These are phyloP conservation scores for Teratosphaeria epicoccoides DNA, from an alignment of 2,329 filamentous ascomycete genomes.

Conservation along the genomic window DNA sequence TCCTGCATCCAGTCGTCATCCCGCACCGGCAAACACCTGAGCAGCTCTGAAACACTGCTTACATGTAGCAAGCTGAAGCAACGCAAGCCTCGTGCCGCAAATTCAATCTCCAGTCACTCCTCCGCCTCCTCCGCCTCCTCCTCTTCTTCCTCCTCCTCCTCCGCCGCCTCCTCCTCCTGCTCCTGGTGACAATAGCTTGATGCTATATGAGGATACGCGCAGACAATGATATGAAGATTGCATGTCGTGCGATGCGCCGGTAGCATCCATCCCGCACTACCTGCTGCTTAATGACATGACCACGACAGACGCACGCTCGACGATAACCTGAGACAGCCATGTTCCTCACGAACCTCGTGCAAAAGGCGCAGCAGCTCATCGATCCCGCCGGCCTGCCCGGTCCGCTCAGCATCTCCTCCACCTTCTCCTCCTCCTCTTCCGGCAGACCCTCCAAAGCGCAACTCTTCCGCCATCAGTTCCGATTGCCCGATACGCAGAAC, in stretches of 20 bases:
- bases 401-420: constrained; percentile 36
- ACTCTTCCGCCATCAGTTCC: constrained; percentile 92
- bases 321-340: constrained; percentile 27
- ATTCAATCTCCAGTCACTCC: too few species aligned
- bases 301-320: background rate
- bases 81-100: background rate
- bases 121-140: too few species aligned
- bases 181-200: too few species aligned
- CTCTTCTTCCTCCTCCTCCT: too few species aligned
- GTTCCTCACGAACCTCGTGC: constrained; percentile 72
- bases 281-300: background rate
- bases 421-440: constrained; percentile 46
- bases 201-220: too few species aligned
- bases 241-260: background rate
- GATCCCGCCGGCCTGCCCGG: constrained; percentile 64
- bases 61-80: background rate
- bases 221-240: background rate
- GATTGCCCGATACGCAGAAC: constrained; percentile 81
- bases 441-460: constrained; percentile 85
- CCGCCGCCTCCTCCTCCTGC: too few species aligned
- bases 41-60: background rate
- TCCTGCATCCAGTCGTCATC: background rate
- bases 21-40: too few species aligned
- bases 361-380: constrained; percentile 91
- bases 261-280: background rate